These are phyloP conservation scores for Wallacemonas sp. DNA, from an alignment of 208 protist species.

Conservation along the genomic window DNA sequence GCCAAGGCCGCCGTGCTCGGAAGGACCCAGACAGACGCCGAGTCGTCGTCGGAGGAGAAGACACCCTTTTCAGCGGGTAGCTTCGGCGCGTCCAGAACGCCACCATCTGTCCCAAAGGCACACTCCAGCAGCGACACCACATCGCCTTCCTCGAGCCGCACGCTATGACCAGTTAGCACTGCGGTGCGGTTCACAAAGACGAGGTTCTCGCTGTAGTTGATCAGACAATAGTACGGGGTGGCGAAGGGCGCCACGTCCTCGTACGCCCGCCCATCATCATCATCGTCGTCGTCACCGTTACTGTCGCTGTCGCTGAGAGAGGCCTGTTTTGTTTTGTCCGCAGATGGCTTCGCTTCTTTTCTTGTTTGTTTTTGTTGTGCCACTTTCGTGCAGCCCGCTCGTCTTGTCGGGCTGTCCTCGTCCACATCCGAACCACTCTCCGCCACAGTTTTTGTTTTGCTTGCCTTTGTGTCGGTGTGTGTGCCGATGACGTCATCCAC, in stretches of 20 bases:
- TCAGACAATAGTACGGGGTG: slow-evolving; percentile 62
- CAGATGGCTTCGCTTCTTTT: no score
- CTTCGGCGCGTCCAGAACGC: slow-evolving; percentile 31
- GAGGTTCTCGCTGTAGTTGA: slow-evolving; percentile 74
- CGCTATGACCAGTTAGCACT: slow-evolving; percentile 39
- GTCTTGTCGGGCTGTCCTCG: slow-evolving; percentile 6
- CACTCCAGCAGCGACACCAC: slow-evolving; percentile 77
- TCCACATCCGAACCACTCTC: not conserved
- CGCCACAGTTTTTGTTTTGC: no score
- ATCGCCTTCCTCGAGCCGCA: slow-evolving; percentile 54
- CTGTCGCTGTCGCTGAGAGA: slow-evolving; percentile 1
- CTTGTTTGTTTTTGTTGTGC: no score
- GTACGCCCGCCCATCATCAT: no score
- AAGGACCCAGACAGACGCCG: not conserved
- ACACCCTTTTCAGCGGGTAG: no score
- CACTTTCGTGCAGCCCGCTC: no score
- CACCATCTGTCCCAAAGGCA: slow-evolving; percentile 67
- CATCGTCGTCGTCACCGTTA: slow-evolving; percentile 1
- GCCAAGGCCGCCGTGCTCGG: not conserved
- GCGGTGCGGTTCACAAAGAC: slow-evolving; percentile 50
- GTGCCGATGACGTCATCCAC: no score
- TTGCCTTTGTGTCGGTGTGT: no score
- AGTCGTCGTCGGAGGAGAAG: no score
- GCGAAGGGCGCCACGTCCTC: slow-evolving; percentile 19
- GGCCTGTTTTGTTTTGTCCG: no score